Base-by-base conservation (phyloP, 179 eudicot species). In the Spergularia azorica region DNA sequence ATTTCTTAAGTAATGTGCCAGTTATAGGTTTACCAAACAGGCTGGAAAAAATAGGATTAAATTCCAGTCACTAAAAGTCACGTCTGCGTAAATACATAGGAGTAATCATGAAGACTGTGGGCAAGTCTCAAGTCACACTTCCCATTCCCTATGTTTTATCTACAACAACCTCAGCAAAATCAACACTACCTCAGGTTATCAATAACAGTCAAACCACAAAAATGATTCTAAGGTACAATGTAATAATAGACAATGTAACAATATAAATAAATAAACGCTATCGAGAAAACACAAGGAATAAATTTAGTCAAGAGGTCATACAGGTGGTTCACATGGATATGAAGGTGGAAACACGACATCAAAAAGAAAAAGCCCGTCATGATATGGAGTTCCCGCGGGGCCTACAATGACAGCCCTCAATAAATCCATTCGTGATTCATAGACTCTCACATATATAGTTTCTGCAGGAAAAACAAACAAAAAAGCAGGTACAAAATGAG, bases 351-450 rank as follows among this genome's bases (percentile, higher is more conserved):
- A 90, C 59, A 78, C 73, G 60, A 77, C 83, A 78, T 92, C 94
- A 81, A 92, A 90, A 76, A 88, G 84, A 48, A 89, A 92, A 60
- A 92, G 90, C 59, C 97, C 94, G 75, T 92, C 97, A 71, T 92
- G 97, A 77, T 92, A 92, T 15, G 97, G 97, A 71, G 97, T 92
- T 65, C 97, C 92, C 18, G 89, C 83, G 38, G 97, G 91, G 65
- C 97, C 97, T 54, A 88, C 76, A 74, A 90, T 87, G 67, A 86
- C 85, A 67, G 91, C 87, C 80, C 94, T 85, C 87, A 92, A 66
- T 63, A 92, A 90, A 85, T 92, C 94, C 91, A 92, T 84, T 82
- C 92, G 83, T 52, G 87, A 63, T 79, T 92, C 97, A 82, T 85
- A 92, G 39, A 79, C 92, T 82, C 94, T 84, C 36, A 89, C 97